Base-by-base conservation (phyloP, 139 green algal genomes). In the Choricystis sp. region DNA sequence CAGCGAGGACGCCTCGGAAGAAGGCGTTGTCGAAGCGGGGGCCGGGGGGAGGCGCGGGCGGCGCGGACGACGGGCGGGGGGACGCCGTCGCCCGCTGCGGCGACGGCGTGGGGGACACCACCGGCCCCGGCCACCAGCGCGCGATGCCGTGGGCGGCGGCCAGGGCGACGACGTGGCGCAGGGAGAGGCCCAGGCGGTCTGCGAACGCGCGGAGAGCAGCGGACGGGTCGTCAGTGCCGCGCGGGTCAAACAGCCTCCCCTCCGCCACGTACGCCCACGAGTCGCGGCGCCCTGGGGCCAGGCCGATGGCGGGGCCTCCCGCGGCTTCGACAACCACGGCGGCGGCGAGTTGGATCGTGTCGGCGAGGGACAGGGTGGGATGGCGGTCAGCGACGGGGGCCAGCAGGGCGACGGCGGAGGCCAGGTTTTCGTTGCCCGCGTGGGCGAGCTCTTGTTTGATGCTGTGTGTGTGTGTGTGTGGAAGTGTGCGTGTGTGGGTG, bases 291-390 rank as follows among this genome's bases (percentile, higher is more conserved):
- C 68, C 68, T 49, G 59, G 27, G n/a, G 25, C 58, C 24, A 74
- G 66, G 28, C 29, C 48, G 23, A 74, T 62, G n/a, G 40, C 25
- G 27, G 68, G 68, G 19, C 68, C 68, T 19, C 68, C 68, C 22
- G 58, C n/a, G 19, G 55, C 49, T 49, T 67, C 64, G 23, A 69
- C 27, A 25, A 23, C 59, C 25, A 69, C 1, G 23, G 61, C 61
- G 9, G 62, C 68, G 29, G 68, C 64, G 23, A 74, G 63, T 59
- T 74, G 68, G 27, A 60, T 31, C 28, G 66, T 27, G 40, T 74
- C 68, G 61, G 68, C 68, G 26, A 62, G 31, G 22, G 31, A 69
- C 2, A 74, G 24, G n/a, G 30, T 1, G 3, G 27, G 31, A 26
- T 62, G 29, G n/a, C 29, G 31, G 19, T n/a, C 25, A 27, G 66